Evolutionary conservation across 495 filamentous ascomycete species (phyloP), one percentile per base, ranked within the genome.

Genomic region (Penicillium desertorum): DNA sequence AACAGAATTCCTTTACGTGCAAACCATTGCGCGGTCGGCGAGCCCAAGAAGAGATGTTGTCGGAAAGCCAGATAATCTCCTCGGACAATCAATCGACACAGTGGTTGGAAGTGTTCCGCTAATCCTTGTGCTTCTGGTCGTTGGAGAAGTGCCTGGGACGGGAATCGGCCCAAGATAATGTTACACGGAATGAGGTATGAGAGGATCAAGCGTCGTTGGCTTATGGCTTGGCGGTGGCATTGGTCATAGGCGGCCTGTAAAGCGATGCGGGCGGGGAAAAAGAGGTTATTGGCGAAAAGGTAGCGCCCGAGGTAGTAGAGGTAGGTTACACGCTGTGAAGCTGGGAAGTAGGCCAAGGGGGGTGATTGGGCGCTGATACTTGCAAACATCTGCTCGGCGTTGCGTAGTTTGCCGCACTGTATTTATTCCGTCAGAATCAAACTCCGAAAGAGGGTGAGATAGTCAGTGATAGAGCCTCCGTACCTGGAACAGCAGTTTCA

Each of bases 301-400:
- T 92, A 96, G 39, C 92, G 88, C 29, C 93, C 93, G 17, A 96
- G 88, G 66, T 96, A 97, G 73, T 96, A 97, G 6, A 96, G 85
- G 68, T 92, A 98, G 20, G 93, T 92, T 27, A 95, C 89, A 41
- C 90, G 83, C 56, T 97, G 90, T 10, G 90, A 82, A n/a, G 90
- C 90, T 16, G 93, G 90, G 66, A 92, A 96, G 42, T 87, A 76
- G 4, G 78, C 76, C 16, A 96, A 78, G 0, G 89, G 89, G 5
- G 92, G 90, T 2, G 90, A 91, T 59, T 87, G 86, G 36, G 90
- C 85, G 60, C 83, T 86, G 64, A 98, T 90, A 63, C 95, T 96
- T 58, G 86, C 87, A 69, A 96, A 92, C 71, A 98, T 89, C 58
- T 91, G 89, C 48, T 90, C 86, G 12, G 90, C 92, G 39, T 78